phyloP scores from a whole-genome alignment of 2,329 filamentous ascomycete genomes.

The Fusarium succisae region DNA sequence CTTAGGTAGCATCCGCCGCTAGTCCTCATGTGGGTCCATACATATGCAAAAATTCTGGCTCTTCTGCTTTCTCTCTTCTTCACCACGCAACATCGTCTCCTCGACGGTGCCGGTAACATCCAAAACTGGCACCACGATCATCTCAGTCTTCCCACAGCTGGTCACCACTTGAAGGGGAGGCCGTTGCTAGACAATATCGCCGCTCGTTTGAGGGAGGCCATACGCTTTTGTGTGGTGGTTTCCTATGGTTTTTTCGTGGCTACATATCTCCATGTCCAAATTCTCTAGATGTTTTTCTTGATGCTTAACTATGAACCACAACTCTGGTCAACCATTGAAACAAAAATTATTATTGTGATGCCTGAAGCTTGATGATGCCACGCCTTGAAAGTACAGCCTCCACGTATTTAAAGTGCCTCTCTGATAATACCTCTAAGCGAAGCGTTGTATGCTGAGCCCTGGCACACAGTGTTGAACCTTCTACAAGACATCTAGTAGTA shows the following conservation, averaged over 20 bases:
- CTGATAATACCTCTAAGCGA: background rate
- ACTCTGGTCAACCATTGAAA: background rate
- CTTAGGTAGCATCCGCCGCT: slow-evolving; percentile 19
- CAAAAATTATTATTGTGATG: background rate
- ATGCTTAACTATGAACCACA: background rate
- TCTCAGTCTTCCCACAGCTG: slow-evolving; percentile 38
- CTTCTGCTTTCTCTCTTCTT: slow-evolving; percentile 21
- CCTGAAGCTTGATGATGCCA: background rate
- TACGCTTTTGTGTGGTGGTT: slow-evolving; percentile 51
- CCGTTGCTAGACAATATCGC: slow-evolving; percentile 52
- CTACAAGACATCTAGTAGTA: background rate
- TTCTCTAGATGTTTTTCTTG: background rate
- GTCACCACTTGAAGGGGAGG: slow-evolving; percentile 27
- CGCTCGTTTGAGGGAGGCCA: slow-evolving; percentile 58
- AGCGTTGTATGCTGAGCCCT: background rate
- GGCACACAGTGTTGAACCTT: background rate
- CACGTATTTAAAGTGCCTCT: background rate
- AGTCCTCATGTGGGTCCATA: slow-evolving; percentile 1
- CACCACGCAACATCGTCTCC: slow-evolving; percentile 47
- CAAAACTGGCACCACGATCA: slow-evolving; percentile 39
- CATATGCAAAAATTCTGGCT: slow-evolving; percentile 18
- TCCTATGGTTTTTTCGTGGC: slow-evolving; percentile 56
- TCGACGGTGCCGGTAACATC: slow-evolving; percentile 37
- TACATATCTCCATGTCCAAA: slow-evolving; percentile 43
- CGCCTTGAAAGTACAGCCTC: background rate